Base-by-base conservation (phyloP, 2,329 filamentous ascomycete species). In the Pseudogymnoascus sp. region DNA sequence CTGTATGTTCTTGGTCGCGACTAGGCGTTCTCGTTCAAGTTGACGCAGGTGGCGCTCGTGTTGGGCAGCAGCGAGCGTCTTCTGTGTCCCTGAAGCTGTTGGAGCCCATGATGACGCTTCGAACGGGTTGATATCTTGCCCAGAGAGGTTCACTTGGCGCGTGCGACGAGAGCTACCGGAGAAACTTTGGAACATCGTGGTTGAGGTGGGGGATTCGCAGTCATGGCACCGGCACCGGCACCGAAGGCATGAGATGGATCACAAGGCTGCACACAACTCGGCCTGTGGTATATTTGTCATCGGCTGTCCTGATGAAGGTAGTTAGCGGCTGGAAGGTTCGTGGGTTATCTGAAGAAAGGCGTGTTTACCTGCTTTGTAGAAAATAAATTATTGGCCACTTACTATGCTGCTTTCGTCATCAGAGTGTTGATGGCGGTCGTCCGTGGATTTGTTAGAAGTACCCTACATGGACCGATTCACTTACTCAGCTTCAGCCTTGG, bases 101-200 rank as follows among this genome's bases (percentile, higher is more conserved):
- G 83, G 79, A 14, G 79, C 78, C 81, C 86, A 85, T 45, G 81
- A 79, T 34, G 82, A 81, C 69, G 84, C 84, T 66, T 83, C 87
- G 75, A 95, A 96, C 3, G 92, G 91, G 72, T 96, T 96, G 61
- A 81, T 80, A 68, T 85, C 85, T 70, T 93, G 89, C 67, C 92
- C 95, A 69, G 92, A 95, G 67, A 99, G 87, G 77, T 98, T 97
- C 74, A 98, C 92, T 75, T 97, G 93, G 69, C 95, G 88, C 67
- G 89, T 88, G 69, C 90, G 90, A 72, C 91, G 88, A 71, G 92
- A 90, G 77, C 79, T 90, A 70, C 95, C 95, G 23, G 90, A 95
- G 79, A 99, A 99, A 63, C 90, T 92, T 67, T 90, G 88, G 78
- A 95, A 96, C 93, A 97, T 97, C 70, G 73, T 74, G 73, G 63